Evolutionary conservation across 108 stramenopile species (phyloP), one percentile per base, ranked within the genome.

Genomic region (Nitzschia palea): DNA sequence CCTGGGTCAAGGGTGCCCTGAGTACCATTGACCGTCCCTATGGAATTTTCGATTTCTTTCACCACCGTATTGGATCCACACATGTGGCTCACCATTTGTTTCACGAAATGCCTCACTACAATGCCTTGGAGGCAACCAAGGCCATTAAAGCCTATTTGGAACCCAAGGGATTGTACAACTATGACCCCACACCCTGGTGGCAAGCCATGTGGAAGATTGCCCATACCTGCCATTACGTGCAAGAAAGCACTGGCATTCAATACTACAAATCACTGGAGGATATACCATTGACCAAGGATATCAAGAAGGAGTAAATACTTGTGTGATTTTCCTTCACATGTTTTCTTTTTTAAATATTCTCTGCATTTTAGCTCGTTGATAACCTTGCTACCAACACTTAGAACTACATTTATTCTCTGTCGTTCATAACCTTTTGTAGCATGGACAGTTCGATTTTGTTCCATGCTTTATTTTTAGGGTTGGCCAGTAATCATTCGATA

Each of bases 51-150:
- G 93, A 96, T 67, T 88, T 88, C 42, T 95, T 97, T 83, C 99
- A 99, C 78, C 99, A 98, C 79, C 77, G 80, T 68, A 99, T 99
- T 80, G 89, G 94, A 37, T 87, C 87, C 76, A 98, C 98, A 18
- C 99, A 99, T 70, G 97, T 99, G 26, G 95, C 89, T 32, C 99
- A 99, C 76, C 99, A 99, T 65, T 70, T 99, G 51, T 98, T 98
- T 78, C 93, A 94, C 72, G 96, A 98, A 76, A 96, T 99, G 95
- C 99, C 99, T 6, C 97, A 93, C 70, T 99, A 98, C 91, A 91
- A 98, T 73, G 97, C 97, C 27, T 67, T 80, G 64, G 91, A 95
- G 57, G 99, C 99, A 23, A 99, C 97, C 1, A 67, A 78, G 31
- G 86, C 89, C 63, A 80, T 99, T 77, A 91, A 90, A 80, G 89